phyloP scores from a whole-genome alignment of 805 yeast genomes.

The Candida xiaguanensis region DNA sequence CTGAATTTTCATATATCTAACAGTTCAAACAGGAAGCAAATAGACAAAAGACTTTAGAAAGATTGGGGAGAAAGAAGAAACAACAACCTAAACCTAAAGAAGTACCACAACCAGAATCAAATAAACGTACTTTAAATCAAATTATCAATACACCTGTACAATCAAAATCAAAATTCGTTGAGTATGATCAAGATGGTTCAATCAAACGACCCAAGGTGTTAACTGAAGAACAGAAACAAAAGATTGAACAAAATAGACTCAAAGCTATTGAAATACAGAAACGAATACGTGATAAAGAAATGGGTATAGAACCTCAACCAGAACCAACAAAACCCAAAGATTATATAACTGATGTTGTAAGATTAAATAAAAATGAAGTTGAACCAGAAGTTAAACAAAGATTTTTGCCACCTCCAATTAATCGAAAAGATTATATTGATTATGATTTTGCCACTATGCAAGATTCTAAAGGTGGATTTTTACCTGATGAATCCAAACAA shows the following conservation, averaged over 20 bases:
- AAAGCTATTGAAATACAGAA: constrained; percentile 47
- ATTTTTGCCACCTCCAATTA: constrained; percentile 36
- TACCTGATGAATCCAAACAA: constrained; percentile 26
- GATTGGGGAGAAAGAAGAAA: constrained; percentile 32
- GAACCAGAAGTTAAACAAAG: constrained; percentile 10
- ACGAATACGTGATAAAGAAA: constrained; percentile 21
- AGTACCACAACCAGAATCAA: constrained; percentile 2
- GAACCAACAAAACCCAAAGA: constrained; percentile 31
- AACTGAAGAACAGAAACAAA: constrained; percentile 47
- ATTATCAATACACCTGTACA: constrained; percentile 8
- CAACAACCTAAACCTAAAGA: not conserved
- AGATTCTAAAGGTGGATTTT: constrained; percentile 84
- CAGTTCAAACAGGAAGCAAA: constrained; percentile 70
- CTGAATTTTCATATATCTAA: too few relatives aligned
- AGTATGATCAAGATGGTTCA: constrained; percentile 8
- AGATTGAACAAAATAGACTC: constrained; percentile 51
- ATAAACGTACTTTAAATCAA: constrained; percentile 7
- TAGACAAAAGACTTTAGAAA: constrained; percentile 57
- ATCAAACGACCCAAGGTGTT: constrained; percentile 24
- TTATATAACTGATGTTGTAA: constrained; percentile 8
- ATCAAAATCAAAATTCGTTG: constrained; percentile 10
- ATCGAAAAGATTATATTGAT: constrained; percentile 67
- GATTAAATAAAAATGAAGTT: constrained; percentile 13
- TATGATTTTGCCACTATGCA: constrained; percentile 89
- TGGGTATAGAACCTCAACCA: constrained; percentile 29